phyloP scores from a whole-genome alignment of 2,329 filamentous ascomycete species.

The Aspergillus novofumigatus region DNA sequence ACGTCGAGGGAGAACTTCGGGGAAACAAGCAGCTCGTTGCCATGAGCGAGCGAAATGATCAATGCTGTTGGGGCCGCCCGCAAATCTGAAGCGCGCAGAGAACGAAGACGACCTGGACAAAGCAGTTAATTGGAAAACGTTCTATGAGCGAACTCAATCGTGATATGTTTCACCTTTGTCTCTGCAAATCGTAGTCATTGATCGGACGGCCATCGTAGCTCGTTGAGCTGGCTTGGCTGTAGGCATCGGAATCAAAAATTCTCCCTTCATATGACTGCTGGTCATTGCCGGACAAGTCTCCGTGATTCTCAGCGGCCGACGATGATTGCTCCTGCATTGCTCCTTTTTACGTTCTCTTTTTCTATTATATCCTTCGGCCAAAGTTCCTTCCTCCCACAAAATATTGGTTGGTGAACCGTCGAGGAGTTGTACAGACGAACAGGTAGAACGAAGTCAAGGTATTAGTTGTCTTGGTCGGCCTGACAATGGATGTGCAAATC shows the following conservation, averaged over 20 bases:
- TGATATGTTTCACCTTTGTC: constrained; percentile 10
- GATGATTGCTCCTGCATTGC: background rate
- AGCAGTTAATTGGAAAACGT: background rate
- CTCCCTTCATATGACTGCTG: background rate
- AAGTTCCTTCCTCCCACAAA: background rate
- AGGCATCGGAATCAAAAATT: constrained; percentile 6
- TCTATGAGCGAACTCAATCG: background rate
- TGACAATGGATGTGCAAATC: background rate
- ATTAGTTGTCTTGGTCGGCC: background rate
- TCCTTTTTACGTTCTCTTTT: background rate
- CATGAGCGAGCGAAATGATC: constrained; percentile 90
- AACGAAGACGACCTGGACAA: constrained; percentile 34
- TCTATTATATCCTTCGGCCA: background rate
- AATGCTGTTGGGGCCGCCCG: constrained; percentile 89
- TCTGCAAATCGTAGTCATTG: constrained; percentile 6
- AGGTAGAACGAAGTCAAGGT: background rate
- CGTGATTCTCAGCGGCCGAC: background rate
- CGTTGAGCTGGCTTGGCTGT: constrained; percentile 11
- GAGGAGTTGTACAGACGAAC: background rate
- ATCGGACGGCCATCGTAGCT: constrained; percentile 30
- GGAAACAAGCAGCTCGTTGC: constrained; percentile 84
- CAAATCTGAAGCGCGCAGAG: constrained; percentile 54
- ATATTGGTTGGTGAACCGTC: background rate
- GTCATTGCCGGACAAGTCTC: background rate
- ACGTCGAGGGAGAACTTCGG: constrained; percentile 77